Evolutionary conservation across 495 filamentous ascomycete genomes (phyloP).

Genomic region (Glonium stellatum): DNA sequence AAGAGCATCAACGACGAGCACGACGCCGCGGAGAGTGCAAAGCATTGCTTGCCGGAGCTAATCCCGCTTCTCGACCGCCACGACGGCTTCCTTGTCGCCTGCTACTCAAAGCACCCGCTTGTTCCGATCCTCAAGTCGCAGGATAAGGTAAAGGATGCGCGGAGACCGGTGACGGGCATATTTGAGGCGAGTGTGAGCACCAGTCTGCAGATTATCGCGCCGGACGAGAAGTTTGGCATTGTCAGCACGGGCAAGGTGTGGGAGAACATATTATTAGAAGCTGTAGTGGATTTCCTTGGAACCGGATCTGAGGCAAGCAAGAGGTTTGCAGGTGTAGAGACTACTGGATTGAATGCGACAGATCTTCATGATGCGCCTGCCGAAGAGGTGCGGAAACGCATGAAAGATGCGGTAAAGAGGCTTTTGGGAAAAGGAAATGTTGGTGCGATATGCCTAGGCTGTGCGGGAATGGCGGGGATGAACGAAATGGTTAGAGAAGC

Average conservation of each 20-base stretch:
- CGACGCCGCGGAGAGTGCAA: constrained; percentile 45
- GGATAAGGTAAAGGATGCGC: constrained; percentile 22
- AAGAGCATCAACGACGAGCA: constrained; percentile 59
- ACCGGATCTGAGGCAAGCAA: constrained; percentile 19
- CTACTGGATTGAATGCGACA: constrained; percentile 72
- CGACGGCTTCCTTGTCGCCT: constrained; percentile 78
- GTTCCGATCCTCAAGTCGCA: constrained; percentile 50
- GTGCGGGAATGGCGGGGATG: constrained; percentile 90
- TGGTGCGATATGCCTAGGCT: constrained; percentile 65
- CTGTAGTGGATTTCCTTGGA: constrained; percentile 52
- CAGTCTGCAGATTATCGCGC: constrained; percentile 45
- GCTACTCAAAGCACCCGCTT: constrained; percentile 82
- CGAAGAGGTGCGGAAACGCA: constrained; percentile 56
- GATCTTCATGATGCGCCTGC: constrained; percentile 66
- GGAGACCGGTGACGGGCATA: constrained; percentile 69
- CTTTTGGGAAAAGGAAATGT: constrained; percentile 54
- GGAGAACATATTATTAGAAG: constrained; percentile 61
- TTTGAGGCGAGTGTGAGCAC: constrained; percentile 72
- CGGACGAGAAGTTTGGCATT: constrained; percentile 67
- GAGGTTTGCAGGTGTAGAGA: constrained; percentile 71
- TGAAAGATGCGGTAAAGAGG: constrained; percentile 56
- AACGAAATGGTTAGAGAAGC: constrained; percentile 69
- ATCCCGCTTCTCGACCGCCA: constrained; percentile 46
- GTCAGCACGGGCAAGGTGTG: constrained; percentile 81
- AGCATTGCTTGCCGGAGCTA: constrained; percentile 52